Conservation (phyloP, 495 filamentous ascomycete genomes). For the Jackrogersella minutella region DNA sequence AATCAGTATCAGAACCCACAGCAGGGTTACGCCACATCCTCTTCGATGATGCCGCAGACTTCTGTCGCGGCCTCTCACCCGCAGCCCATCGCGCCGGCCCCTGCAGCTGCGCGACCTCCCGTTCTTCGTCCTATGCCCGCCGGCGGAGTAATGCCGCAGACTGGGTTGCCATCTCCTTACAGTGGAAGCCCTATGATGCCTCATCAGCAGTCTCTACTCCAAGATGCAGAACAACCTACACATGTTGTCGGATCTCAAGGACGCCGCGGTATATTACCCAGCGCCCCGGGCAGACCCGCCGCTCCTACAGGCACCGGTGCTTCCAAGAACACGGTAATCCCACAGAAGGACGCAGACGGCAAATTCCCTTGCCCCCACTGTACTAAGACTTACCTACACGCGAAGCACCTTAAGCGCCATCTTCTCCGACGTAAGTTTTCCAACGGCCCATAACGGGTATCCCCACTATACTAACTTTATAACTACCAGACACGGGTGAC, state of each 20-base stretch:
- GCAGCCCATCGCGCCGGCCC: constrained; percentile 75
- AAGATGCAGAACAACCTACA: constrained; percentile 69
- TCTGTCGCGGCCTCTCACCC: constrained; percentile 72
- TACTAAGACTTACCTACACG: constrained; percentile 96
- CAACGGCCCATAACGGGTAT: constrained; percentile 13
- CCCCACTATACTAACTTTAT: constrained; percentile 30
- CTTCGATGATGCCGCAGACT: constrained; percentile 70
- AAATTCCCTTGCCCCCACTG: constrained; percentile 98
- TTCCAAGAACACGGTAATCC: constrained; percentile 79
- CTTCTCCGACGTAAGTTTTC: constrained; percentile 85
- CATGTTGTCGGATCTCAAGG: constrained; percentile 95
- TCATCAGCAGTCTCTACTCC: constrained; percentile 49
- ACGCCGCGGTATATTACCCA: constrained; percentile 87
- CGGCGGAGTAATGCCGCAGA: constrained; percentile 62
- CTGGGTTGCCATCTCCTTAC: constrained; percentile 59
- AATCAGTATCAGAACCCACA: constrained; percentile 62
- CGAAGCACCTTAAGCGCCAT: constrained; percentile 97
- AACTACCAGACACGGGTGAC: constrained; percentile 82
- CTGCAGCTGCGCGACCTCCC: constrained; percentile 65
- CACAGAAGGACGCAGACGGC: constrained; percentile 91
- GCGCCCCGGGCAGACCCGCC: constrained; percentile 80
- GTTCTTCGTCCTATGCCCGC: constrained; percentile 70
- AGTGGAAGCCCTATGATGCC: constrained; percentile 57
- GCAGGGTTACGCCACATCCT: constrained; percentile 68
- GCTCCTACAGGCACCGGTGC: constrained; percentile 67